Conservation (phyloP, 441 rosid species). For the Kokia cookei region DNA sequence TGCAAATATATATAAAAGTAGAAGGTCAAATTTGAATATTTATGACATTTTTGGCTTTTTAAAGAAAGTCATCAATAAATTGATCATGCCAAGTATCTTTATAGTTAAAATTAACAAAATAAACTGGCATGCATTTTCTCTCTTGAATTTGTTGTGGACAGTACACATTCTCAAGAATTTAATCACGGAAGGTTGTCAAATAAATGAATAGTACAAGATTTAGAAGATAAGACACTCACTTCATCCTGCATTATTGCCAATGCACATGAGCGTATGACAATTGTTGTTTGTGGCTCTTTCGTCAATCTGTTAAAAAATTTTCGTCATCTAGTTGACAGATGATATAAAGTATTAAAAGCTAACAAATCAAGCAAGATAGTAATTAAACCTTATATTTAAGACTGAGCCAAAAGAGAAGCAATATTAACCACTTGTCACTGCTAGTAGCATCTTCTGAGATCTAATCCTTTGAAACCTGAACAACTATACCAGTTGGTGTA, state of each 20-base stretch:
- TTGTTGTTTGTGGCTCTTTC: conserved; percentile 3
- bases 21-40: neutral
- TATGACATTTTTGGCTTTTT: neutral
- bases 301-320: conserved; percentile 2
- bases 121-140: neutral
- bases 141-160: neutral
- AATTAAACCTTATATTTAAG: conserved; percentile 15
- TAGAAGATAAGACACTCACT: conserved; percentile 9
- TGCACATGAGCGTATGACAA: conserved; percentile 6
- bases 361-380: neutral
- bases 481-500: conserved; percentile 63
- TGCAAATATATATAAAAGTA: neutral
- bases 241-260: conserved; percentile 10
- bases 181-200: neutral
- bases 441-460: neutral
- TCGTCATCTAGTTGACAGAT: conserved; percentile 1
- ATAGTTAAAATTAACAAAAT: neutral
- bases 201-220: conserved; percentile 9
- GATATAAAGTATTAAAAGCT: neutral
- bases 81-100: neutral
- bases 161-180: neutral
- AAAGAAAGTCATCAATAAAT: neutral
- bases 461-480: conserved; percentile 69
- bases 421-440: conserved; percentile 3
- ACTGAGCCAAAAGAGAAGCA: conserved; percentile 2